These are phyloP conservation scores for Cladophialophora bantiana DNA, from an alignment of 2,329 filamentous ascomycete species.

Conservation along the genomic window DNA sequence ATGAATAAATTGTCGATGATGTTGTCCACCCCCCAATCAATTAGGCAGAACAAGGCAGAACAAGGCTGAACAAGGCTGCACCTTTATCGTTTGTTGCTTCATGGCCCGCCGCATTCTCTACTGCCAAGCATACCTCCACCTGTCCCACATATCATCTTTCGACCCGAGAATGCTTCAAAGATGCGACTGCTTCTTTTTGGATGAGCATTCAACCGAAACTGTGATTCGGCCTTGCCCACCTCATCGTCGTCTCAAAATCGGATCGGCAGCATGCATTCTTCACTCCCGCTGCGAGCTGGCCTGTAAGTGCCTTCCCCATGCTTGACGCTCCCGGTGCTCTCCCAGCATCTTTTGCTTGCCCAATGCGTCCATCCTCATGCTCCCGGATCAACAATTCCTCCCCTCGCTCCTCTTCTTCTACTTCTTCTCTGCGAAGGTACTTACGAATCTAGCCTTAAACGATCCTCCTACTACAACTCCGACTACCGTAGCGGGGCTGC, in stretches of 20 bases:
- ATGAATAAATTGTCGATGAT: background rate
- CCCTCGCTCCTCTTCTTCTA: background rate
- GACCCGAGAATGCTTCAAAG: background rate
- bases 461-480: conserved; percentile 89
- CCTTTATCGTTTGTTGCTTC: background rate
- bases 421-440: background rate
- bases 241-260: background rate
- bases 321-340: background rate
- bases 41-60: background rate
- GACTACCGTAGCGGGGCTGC: conserved; percentile 84
- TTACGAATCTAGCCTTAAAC: conserved; percentile 49
- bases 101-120: background rate
- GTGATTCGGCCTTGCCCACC: background rate
- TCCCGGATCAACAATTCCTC: background rate
- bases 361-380: background rate
- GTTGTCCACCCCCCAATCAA: background rate
- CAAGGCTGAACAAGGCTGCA: background rate
- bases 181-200: background rate
- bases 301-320: conserved; percentile 20
- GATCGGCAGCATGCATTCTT: conserved; percentile 17
- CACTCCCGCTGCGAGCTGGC: conserved; percentile 25
- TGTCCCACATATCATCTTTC: background rate
- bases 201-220: background rate
- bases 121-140: background rate
- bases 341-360: background rate